These are phyloP conservation scores for Taphrina populina DNA, from an alignment of 1,139 yeast species.

Conservation along the genomic window DNA sequence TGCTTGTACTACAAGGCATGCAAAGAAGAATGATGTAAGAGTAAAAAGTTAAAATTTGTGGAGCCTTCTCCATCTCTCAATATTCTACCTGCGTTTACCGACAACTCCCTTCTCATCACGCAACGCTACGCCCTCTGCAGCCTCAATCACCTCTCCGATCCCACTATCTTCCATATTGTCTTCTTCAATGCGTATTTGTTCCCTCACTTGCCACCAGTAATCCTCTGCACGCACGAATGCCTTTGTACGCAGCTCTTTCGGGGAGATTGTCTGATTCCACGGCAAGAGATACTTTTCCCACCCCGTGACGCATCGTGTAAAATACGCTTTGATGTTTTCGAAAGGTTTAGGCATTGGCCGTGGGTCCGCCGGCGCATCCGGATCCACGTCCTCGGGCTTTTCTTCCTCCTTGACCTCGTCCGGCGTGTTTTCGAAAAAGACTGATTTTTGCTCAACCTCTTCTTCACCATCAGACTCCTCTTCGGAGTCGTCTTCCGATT, in stretches of 20 bases:
- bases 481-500: conserved; percentile 53
- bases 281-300: conserved; percentile 28
- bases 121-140: conserved; percentile 49
- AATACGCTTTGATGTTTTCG: conserved; percentile 49
- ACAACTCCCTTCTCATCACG: conserved; percentile 31
- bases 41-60: no score
- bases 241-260: conserved; percentile 76
- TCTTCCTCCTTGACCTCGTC: conserved; percentile 58
- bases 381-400: conserved; percentile 53
- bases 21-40: no score
- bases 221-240: conserved; percentile 90
- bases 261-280: conserved; percentile 17
- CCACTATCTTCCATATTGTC: conserved; percentile 88
- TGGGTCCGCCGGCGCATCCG: conserved; percentile 50
- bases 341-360: conserved; percentile 59
- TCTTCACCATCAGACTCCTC: conserved; percentile 60
- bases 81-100: conserved; percentile 30
- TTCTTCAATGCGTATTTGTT: conserved; percentile 81
- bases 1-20: no score
- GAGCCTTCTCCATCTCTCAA: background rate
- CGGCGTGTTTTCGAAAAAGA: conserved; percentile 58
- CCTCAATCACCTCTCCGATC: conserved; percentile 81
- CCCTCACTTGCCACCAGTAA: conserved; percentile 99
- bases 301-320: conserved; percentile 15
- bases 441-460: conserved; percentile 67